Percentiles rank a stretch among this genome's conserved stretches.
These are phyloP conservation scores for Argentina anserina DNA, from an alignment of 306 rosid species.

Conservation along the genomic window DNA sequence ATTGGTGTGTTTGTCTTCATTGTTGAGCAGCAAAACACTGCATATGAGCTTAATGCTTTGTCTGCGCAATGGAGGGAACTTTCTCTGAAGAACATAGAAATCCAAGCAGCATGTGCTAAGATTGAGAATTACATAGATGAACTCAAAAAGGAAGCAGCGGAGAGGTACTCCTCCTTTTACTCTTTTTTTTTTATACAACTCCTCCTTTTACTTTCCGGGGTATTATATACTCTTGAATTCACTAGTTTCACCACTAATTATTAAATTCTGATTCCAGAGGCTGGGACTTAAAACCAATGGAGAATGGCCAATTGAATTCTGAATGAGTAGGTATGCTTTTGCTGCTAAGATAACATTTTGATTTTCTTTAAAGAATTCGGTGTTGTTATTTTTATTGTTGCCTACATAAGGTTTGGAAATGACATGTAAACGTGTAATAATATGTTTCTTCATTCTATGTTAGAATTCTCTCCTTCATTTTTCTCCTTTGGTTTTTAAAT, in stretches of 20 bases:
- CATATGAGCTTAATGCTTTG: slow-evolving; percentile 84
- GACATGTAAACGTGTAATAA: neutral
- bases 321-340: slow-evolving; percentile 41
- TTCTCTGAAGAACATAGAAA: slow-evolving; percentile 81
- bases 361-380: slow-evolving; percentile 10
- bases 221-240: slow-evolving; percentile 18
- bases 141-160: slow-evolving; percentile 58
- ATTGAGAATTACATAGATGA: slow-evolving; percentile 55
- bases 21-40: slow-evolving; percentile 75
- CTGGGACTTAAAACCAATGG: slow-evolving; percentile 58
- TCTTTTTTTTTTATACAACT: too few relatives aligned
- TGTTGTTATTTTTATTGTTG: neutral
- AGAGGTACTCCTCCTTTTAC: slow-evolving; percentile 55
- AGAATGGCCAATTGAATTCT: slow-evolving; percentile 36
- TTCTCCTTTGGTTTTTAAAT: neutral
- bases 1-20: slow-evolving; percentile 7
- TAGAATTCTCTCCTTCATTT: neutral
- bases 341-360: neutral
- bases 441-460: neutral
- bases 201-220: neutral
- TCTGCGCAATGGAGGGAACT: slow-evolving; percentile 89
- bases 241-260: slow-evolving; percentile 17
- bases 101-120: slow-evolving; percentile 62
- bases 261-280: slow-evolving; percentile 40
- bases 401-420: neutral